Evolutionary conservation across 352 stramenopile genomes (phyloP), one percentile per base, ranked within the genome.

Genomic region (Hyaloperonospora brassicae): DNA sequence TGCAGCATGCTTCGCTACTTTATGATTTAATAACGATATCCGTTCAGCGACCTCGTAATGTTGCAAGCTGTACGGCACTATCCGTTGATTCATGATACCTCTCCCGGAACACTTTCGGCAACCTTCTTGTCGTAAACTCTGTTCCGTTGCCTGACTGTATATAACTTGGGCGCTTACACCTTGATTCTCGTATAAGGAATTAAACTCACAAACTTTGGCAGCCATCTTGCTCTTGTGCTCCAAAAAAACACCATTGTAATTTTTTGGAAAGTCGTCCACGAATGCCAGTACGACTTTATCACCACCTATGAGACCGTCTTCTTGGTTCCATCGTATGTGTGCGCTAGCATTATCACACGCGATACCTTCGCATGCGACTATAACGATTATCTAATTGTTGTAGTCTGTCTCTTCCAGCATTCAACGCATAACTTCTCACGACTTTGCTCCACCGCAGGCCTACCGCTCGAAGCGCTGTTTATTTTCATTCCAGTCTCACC

Each of bases 21-120:
- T 14, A 17, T 17, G 17, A 17, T 45, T n/a, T n/a, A 47, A 21
- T 5, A 67, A 49, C 0, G 53, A 66, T 0, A 68, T 65, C 0
- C 61, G 21, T 31, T 73, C 57, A 6, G 61, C 60, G 12, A 73
- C 45, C 1, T 56, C 44, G 24, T 73, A 70, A 47, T 71, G 63
- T 34, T 69, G 65, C 35, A 58, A 55, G n/a, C 45, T 70, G 36
- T 71, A 59, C 1, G 55, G 51, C 0, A 58, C 23, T 2, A 22
- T 36, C 22, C 35, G 25, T 51, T 73, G 52, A 22, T 76, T 61
- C 11, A 55, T 12, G 75, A 17, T 17, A 17, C 17, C 17, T 17
- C 17, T 17, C 17, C 17, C 17, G 17, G 17, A 17, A 17, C 0
- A 17, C 17, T 17, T 17, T 17, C 17, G 17, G 17, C 17, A 17